phyloP scores from a whole-genome alignment of 768 basidiomycete species.

The Udeniomyces megalosporus region DNA sequence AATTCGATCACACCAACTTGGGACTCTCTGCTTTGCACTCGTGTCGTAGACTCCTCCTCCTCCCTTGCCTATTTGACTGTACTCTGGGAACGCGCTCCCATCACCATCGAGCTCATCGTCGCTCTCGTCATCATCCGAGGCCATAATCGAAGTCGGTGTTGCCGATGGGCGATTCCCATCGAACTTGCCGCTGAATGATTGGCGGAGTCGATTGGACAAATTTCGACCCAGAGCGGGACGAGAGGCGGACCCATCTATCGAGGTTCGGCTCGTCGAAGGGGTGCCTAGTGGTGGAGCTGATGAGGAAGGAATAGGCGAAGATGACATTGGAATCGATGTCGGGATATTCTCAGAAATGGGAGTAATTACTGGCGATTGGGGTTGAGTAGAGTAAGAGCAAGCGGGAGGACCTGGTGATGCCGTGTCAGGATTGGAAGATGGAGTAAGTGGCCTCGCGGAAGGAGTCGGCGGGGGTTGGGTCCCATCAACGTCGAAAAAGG shows the following conservation, averaged over 20 bases:
- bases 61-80: not conserved
- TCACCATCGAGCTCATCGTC: not conserved
- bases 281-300: too few species aligned
- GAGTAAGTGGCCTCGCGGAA: too few species aligned
- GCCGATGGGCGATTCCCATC: not conserved
- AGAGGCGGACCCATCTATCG: constrained; percentile 2
- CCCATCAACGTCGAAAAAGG: constrained; percentile 4
- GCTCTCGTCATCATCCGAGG: constrained; percentile 12
- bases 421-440: too few species aligned
- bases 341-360: not conserved
- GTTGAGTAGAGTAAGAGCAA: not conserved
- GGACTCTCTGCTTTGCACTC: constrained; percentile 5
- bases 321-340: too few species aligned
- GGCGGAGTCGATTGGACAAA: not conserved
- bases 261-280: not conserved
- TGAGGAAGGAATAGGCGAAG: not conserved
- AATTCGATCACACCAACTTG: constrained; percentile 8
- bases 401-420: too few species aligned
- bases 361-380: not conserved
- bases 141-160: not conserved
- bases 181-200: not conserved
- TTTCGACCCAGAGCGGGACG: constrained; percentile 7
- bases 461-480: not conserved
- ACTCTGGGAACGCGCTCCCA: not conserved
- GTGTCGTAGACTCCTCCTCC: constrained; percentile 10